Evolutionary conservation across 2,329 filamentous ascomycete species (phyloP), one percentile per base, ranked within the genome.

Genomic region (Neophaeococcomyces aloes): DNA sequence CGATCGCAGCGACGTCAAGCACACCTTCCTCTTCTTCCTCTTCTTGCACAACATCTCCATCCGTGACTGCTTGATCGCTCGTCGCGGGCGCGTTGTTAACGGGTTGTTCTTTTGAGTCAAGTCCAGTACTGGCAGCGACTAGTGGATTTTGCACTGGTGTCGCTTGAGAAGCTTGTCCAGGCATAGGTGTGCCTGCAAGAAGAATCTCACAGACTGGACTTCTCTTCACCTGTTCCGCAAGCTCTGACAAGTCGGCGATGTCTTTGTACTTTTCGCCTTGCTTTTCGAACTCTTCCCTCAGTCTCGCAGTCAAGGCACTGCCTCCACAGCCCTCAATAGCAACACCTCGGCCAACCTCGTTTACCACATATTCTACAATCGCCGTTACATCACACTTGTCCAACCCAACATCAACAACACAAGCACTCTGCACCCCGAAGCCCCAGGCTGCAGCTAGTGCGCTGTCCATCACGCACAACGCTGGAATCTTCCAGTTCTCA

Each of bases 401-500:
- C 60, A 80, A 86, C 8, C 91, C 91, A 47, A 98, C 83, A 61
- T 98, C 91, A 18, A 98, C 74, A 15, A 98, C 77, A 0, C 86
- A 91, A 57, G 91, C 81, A 54, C 78, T 86, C 25, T 80, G 74
- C 23, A 87, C 74, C 8, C 86, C 88, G 58, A 93, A 96, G 45
- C 91, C 79, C 57, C 78, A 81, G 46, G 70, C 81, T 1, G 86
- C 83, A 19, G 91, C 88, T 36, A 93, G 67, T 2, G 86, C 88
- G 54, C 86, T 83, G 64, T 96, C 85, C 68, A 98, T 82, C 50
- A 96, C 74, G 55, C 83, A 88, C 40, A 98, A 83, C 0, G 86
- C 87, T 0, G 91, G 91, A 0, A 86, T 91, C 67, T 89, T 91
- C 60, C 94, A 94, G 65, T 91, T 93, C 65, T 98, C 91, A 58